Evolutionary conservation across 2,329 filamentous ascomycete species (phyloP).

Genomic region (Aspergillus alliaceus): DNA sequence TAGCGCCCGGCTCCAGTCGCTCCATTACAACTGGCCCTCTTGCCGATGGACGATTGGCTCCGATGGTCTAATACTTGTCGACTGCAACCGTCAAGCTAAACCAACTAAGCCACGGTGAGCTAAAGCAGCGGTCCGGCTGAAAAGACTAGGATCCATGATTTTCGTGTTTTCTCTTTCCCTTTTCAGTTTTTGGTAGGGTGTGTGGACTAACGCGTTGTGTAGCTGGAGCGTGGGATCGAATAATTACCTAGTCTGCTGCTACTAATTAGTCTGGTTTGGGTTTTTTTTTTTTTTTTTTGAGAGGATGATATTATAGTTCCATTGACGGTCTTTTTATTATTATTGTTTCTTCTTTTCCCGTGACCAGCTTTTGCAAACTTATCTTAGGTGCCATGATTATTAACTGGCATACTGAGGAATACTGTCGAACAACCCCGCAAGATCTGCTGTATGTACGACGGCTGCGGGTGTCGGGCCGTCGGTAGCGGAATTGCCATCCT

Average conservation of each 20-base stretch:
- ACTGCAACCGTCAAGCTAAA: not conserved
- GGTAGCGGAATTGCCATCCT: constrained; percentile 20
- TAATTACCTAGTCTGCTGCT: not conserved
- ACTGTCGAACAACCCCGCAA: constrained; percentile 16
- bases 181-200: not conserved
- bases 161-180: not conserved
- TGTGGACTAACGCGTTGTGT: not conserved
- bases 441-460: constrained; percentile 26
- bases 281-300: not conserved
- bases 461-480: constrained; percentile 27
- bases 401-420: constrained; percentile 2
- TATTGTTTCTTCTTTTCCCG: not conserved
- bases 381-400: not conserved
- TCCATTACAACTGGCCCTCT: constrained; percentile 4
- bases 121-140: not conserved
- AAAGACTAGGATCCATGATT: not conserved
- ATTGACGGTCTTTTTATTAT: not conserved
- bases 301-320: not conserved
- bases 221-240: not conserved
- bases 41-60: constrained; percentile 6
- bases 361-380: not conserved
- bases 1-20: constrained; percentile 5
- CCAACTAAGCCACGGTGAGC: not conserved
- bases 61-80: not conserved
- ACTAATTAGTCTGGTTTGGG: not conserved